Evolutionary conservation across 2,329 filamentous ascomycete genomes (phyloP), one percentile per base, ranked within the genome.

Genomic region (Exophiala sp.): DNA sequence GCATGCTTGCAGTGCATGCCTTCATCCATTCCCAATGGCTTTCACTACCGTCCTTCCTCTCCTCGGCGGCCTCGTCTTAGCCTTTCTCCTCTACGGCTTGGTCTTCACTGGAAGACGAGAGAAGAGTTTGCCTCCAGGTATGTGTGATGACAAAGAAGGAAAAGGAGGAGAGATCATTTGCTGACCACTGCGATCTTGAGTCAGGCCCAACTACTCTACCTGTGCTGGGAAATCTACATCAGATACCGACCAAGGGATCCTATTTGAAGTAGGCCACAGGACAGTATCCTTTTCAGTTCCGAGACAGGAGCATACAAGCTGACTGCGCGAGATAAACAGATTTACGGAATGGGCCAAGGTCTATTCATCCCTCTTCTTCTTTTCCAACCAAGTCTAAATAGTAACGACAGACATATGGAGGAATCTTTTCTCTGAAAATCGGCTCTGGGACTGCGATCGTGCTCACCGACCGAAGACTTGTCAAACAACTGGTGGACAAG

Each of bases 401-500:
- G 62, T 18, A 19, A 3, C 70, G 10, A 64, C 65, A 65, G 14
- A 50, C 61, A 9, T 74, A 73, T 50, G 72, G 72, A n/a, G 65
- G 64, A 0, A 62, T 75, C 13, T 74, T 63, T 52, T 64, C 63
- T 0, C 62, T 73, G 43, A 76, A 74, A 54, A 59, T 73, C 9
- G 70, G 71, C 2, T 62, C 63, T 1, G 64, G 61, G 6, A 74
- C 66, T 1, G 63, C 65, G 9, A 65, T 71, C 1, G 69, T 76
- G 6, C 54, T 77, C 22, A 72, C 65, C 1, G 65, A 69, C 32
- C 66, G 66, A 3, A 56, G 61, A 1, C 57, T 72, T 1, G 62
- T 73, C 29, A 70, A 72, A 50, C 64, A 71, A 41, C 64, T 73
- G 2, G 46, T 76, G 10, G 73, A 76, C 58, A 73, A 72, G 59